phyloP scores from a whole-genome alignment of 805 yeast species.

The Lachancea sp. region DNA sequence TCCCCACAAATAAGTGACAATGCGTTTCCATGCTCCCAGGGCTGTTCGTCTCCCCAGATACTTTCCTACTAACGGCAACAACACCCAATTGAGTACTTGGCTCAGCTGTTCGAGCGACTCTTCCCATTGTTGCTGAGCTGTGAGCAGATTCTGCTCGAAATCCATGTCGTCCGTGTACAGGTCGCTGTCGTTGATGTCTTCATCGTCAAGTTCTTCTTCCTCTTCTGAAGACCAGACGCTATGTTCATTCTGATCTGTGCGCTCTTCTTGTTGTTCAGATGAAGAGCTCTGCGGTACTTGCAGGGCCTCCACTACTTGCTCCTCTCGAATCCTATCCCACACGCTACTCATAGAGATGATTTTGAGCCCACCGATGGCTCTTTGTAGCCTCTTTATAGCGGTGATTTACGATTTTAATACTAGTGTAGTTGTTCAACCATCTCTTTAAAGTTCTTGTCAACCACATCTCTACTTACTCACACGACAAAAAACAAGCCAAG shows the following conservation, averaged over 20 bases:
- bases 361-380: not conserved
- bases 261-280: not conserved
- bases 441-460: too few relatives aligned
- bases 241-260: too few relatives aligned
- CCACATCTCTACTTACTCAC: not conserved
- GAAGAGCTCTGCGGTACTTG: too few relatives aligned
- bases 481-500: too few relatives aligned
- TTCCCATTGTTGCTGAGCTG: constrained; percentile 71
- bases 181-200: not conserved
- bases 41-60: constrained; percentile 59
- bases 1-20: constrained; percentile 21
- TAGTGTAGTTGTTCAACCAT: too few relatives aligned
- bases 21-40: constrained; percentile 28
- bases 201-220: not conserved
- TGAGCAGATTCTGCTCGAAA: constrained; percentile 25
- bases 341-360: not conserved
- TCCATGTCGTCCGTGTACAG: constrained; percentile 10
- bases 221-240: too few relatives aligned
- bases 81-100: constrained; percentile 50
- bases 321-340: not conserved
- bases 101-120: constrained; percentile 55
- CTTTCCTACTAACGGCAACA: constrained; percentile 63
- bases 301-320: not conserved
- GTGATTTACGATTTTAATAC: too few relatives aligned
- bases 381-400: too few relatives aligned